Conservation (phyloP, 2,329 filamentous ascomycete genomes). For the Colletotrichum lupini region DNA sequence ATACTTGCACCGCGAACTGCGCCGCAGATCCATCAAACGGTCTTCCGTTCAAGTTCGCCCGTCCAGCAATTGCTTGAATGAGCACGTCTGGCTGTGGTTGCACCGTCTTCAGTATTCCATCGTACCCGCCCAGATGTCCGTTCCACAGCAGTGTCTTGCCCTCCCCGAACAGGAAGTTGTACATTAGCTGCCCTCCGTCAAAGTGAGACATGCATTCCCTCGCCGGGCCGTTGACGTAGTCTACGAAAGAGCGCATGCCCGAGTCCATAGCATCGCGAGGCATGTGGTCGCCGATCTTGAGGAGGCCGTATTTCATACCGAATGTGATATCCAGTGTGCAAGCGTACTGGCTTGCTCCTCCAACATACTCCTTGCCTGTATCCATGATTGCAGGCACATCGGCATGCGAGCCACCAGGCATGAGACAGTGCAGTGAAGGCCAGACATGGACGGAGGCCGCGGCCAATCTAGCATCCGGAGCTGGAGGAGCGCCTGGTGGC, state of each 20-base stretch:
- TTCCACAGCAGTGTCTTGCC: constrained; percentile 39
- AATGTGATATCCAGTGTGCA: constrained; percentile 39
- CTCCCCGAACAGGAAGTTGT: constrained; percentile 38
- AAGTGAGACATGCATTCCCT: constrained; percentile 33
- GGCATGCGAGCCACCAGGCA: constrained; percentile 33
- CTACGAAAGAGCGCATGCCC: constrained; percentile 24
- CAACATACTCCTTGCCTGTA: constrained; percentile 2
- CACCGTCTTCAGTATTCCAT: constrained; percentile 36
- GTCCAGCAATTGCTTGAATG: constrained; percentile 39
- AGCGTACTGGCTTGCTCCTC: constrained; percentile 19
- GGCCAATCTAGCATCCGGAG: constrained; percentile 24
- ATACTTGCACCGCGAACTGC: constrained; percentile 3
- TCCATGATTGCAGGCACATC: constrained; percentile 15
- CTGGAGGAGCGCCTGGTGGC: not conserved
- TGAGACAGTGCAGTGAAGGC: constrained; percentile 40
- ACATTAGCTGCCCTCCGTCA: constrained; percentile 42
- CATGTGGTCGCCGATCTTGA: constrained; percentile 26
- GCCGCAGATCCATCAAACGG: constrained; percentile 19
- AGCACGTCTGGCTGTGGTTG: constrained; percentile 40
- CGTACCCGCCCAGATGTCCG: constrained; percentile 39
- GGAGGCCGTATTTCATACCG: constrained; percentile 37
- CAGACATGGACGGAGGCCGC: constrained; percentile 38
- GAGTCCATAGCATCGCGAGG: constrained; percentile 14
- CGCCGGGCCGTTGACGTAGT: constrained; percentile 31
- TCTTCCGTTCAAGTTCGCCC: constrained; percentile 36